These are phyloP conservation scores for Sistotremastrum niveocremeum DNA, from an alignment of 768 basidiomycete species.

Conservation along the genomic window DNA sequence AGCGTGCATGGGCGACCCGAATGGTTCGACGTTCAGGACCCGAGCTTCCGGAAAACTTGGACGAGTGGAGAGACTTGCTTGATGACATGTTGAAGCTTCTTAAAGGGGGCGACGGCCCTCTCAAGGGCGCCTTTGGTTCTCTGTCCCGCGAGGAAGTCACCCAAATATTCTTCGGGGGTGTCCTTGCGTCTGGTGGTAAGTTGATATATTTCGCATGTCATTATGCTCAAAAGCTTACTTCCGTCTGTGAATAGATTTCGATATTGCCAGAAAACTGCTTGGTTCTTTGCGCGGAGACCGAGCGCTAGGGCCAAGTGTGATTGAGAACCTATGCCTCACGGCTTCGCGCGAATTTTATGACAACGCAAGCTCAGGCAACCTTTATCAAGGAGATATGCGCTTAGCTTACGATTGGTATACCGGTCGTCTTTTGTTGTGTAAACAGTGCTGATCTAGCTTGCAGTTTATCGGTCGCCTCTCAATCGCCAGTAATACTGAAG, in stretches of 20 bases:
- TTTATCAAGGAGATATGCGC: conserved; percentile 91
- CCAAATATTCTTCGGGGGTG: conserved; percentile 74
- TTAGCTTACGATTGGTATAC: conserved; percentile 86
- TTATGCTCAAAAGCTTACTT: conserved; percentile 6
- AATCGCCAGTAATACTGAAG: conserved; percentile 43
- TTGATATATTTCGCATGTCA: conserved; percentile 13
- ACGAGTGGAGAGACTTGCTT: conserved; percentile 79
- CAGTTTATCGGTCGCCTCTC: conserved; percentile 65
- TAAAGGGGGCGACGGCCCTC: conserved; percentile 42
- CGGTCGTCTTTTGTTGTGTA: too few relatives aligned
- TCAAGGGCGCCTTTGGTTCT: conserved; percentile 71
- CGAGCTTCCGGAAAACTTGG: conserved; percentile 40
- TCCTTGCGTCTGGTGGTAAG: conserved; percentile 82
- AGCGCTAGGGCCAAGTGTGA: conserved; percentile 30
- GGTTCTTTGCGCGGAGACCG: conserved; percentile 31
- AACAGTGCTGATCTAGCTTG: neutral
- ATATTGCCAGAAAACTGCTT: conserved; percentile 52
- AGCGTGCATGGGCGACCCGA: conserved; percentile 74
- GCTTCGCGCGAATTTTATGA: conserved; percentile 89
- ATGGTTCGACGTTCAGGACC: conserved; percentile 63
- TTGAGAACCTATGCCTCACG: conserved; percentile 71
- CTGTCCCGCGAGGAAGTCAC: conserved; percentile 57
- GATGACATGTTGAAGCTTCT: conserved; percentile 84
- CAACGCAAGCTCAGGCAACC: conserved; percentile 85
- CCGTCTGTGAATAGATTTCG: conserved; percentile 34